phyloP scores from a whole-genome alignment of 345 rosid species.

The Mangifera indica region DNA sequence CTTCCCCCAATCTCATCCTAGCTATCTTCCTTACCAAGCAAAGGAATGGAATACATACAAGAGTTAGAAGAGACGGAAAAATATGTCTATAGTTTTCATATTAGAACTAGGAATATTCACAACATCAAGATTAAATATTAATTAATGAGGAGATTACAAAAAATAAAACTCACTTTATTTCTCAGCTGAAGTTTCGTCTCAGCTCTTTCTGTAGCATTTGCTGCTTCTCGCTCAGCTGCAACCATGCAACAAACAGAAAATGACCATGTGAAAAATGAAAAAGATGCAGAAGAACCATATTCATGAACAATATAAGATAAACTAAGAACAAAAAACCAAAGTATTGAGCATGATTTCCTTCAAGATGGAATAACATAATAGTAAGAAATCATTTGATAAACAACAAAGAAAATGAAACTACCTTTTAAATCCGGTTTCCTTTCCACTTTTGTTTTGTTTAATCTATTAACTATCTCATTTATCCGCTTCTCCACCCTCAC shows the following conservation, averaged over 20 bases:
- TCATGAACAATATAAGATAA: background rate
- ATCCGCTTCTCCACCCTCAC: conserved; percentile 91
- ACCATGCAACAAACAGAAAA: conserved; percentile 14
- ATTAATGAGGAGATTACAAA: background rate
- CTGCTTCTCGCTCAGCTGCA: conserved; percentile 94
- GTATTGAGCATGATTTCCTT: no score
- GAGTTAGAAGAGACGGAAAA: background rate
- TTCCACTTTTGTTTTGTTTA: conserved; percentile 93
- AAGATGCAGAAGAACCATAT: background rate
- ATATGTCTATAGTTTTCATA: background rate
- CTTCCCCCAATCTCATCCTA: background rate
- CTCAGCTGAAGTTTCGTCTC: conserved; percentile 82
- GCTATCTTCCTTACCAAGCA: background rate
- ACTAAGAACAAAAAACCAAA: background rate
- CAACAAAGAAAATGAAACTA: conserved; percentile 16
- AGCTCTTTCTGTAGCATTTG: conserved; percentile 85
- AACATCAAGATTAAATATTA: background rate
- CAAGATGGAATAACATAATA: no score
- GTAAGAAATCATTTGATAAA: background rate
- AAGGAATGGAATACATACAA: background rate
- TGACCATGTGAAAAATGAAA: background rate
- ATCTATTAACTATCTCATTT: conserved; percentile 86
- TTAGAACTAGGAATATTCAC: background rate
- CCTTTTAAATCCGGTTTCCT: conserved; percentile 94
- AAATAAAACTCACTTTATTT: conserved; percentile 60